Conservation (phyloP, 176 grass and related monocot genomes). For the Miscanthus lutarioriparius region DNA sequence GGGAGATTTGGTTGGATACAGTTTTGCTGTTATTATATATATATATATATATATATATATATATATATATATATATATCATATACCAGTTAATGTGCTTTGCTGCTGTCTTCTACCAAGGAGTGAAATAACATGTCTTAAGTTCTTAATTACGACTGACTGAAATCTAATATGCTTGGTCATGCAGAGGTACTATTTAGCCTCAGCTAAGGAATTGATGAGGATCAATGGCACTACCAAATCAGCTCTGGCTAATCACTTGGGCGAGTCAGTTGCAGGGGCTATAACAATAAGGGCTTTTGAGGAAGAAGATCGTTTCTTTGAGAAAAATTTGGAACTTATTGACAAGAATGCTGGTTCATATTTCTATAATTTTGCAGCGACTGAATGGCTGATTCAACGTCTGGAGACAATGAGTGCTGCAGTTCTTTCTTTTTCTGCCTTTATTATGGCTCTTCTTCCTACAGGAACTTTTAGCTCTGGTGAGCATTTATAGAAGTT, state of each 20-base stretch:
- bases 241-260: slow-evolving; percentile 87
- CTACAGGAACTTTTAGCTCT: slow-evolving; percentile 75
- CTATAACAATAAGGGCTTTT: slow-evolving; percentile 86
- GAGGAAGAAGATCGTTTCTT: slow-evolving; percentile 86
- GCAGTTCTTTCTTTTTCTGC: slow-evolving; percentile 72
- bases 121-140: background rate
- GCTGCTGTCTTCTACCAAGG: background rate
- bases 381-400: slow-evolving; percentile 90
- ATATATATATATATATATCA: background rate
- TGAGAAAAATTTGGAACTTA: slow-evolving; percentile 64
- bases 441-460: slow-evolving; percentile 81
- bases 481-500: slow-evolving; percentile 45
- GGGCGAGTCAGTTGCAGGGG: slow-evolving; percentile 77
- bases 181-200: slow-evolving; percentile 85
- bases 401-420: slow-evolving; percentile 79
- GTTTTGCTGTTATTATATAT: background rate
- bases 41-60: no score
- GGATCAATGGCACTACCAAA: slow-evolving; percentile 95
- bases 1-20: background rate
- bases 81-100: slow-evolving; percentile 4
- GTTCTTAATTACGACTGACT: slow-evolving; percentile 9
- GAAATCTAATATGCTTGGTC: slow-evolving; percentile 22
- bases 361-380: slow-evolving; percentile 84
- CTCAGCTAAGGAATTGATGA: slow-evolving; percentile 92
- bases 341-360: slow-evolving; percentile 86